Evolutionary conservation across 768 basidiomycete species (phyloP).

Genomic region (Suillus placidus): DNA sequence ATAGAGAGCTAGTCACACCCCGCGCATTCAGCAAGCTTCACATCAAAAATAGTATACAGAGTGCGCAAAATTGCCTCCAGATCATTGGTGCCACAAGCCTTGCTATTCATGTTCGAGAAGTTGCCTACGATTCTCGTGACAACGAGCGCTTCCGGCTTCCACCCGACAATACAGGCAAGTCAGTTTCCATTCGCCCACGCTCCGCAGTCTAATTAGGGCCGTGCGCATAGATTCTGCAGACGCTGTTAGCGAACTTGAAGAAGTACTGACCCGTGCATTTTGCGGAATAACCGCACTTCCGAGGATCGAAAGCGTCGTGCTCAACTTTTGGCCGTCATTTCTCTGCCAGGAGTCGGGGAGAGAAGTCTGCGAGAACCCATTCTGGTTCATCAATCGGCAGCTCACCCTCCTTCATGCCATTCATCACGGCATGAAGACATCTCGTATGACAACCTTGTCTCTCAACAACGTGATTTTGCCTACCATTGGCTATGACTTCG

Average conservation of each 20-base stretch:
- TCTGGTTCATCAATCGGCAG: conserved; percentile 36
- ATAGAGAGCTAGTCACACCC: conserved; percentile 28
- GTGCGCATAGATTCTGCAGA: conserved; percentile 21
- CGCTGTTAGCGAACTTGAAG: conserved; percentile 35
- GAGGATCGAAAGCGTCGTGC: conserved; percentile 25
- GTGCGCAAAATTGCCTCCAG: conserved; percentile 25
- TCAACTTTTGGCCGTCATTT: conserved; percentile 38
- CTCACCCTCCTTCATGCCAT: conserved; percentile 27
- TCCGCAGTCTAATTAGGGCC: neutral
- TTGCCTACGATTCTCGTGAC: conserved; percentile 34
- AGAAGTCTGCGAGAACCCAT: conserved; percentile 30
- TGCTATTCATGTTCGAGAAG: conserved; percentile 26
- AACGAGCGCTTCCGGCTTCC: conserved; percentile 27
- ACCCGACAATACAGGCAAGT: conserved; percentile 18
- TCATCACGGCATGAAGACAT: conserved; percentile 26
- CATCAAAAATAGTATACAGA: conserved; percentile 29
- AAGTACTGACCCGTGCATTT: conserved; percentile 30
- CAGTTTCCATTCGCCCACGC: neutral
- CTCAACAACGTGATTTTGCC: conserved; percentile 31
- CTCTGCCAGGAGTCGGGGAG: conserved; percentile 19
- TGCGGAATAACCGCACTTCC: conserved; percentile 23
- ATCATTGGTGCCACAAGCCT: conserved; percentile 26
- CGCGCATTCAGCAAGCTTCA: conserved; percentile 25
- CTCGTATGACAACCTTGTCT: conserved; percentile 22
- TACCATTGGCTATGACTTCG: conserved; percentile 29